Evolutionary conservation across 176 grass and related monocot species (phyloP).

Genomic region (Neostapfia colusana): DNA sequence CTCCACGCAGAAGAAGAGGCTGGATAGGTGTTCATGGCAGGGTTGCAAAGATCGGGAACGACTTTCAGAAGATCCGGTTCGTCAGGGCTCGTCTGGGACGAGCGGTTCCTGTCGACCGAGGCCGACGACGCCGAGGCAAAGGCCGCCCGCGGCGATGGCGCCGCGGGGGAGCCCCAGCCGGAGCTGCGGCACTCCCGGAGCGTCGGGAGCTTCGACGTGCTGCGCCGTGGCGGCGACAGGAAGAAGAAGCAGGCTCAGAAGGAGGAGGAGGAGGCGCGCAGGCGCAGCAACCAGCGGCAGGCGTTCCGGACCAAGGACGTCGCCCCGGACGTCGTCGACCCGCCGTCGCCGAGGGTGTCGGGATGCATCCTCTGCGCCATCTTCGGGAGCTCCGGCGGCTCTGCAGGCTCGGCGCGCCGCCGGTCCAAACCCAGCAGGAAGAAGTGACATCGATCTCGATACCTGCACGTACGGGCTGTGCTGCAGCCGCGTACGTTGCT

Average conservation of each 20-base stretch:
- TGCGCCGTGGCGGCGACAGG: not conserved
- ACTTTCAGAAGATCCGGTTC: conserved; percentile 91
- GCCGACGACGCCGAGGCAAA: conserved; percentile 29
- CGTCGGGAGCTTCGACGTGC: conserved; percentile 53
- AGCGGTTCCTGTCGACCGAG: conserved; percentile 63
- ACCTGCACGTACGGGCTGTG: not conserved
- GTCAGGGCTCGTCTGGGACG: conserved; percentile 82
- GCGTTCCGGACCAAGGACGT: conserved; percentile 62
- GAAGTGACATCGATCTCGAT: conserved; percentile 22
- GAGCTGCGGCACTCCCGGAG: conserved; percentile 69
- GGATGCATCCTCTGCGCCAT: conserved; percentile 76
- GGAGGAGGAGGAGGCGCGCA: conserved; percentile 36
- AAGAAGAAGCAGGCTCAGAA: conserved; percentile 32
- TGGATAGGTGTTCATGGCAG: conserved; percentile 51
- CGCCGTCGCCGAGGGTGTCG: conserved; percentile 69
- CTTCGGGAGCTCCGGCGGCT: conserved; percentile 45
- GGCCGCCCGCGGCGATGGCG: conserved; percentile 13
- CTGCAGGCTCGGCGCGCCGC: not conserved
- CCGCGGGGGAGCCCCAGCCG: conserved; percentile 16
- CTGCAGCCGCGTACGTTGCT: not conserved
- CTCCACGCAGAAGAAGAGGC: conserved; percentile 9
- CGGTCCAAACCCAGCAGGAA: conserved; percentile 45
- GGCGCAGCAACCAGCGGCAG: conserved; percentile 39
- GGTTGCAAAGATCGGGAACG: conserved; percentile 74
- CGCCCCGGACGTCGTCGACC: conserved; percentile 62